phyloP scores from a whole-genome alignment of 345 rosid species.

The Populus tremula region DNA sequence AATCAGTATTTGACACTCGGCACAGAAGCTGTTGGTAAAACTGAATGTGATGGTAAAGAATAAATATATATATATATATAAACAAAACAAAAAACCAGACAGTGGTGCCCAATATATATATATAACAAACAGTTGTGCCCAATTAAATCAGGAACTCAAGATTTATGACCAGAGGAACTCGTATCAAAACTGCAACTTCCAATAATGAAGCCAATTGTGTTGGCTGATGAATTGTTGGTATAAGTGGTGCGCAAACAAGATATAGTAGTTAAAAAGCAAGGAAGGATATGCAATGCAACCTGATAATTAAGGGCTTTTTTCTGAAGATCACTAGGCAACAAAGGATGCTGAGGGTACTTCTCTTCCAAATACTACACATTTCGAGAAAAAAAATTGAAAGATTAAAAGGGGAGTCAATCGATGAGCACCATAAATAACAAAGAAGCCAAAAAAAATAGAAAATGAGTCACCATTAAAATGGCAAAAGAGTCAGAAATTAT shows the following conservation, averaged over 20 bases:
- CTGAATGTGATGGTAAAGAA: not conserved
- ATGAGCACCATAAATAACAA: not conserved
- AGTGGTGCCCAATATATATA: not conserved
- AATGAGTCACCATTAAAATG: constrained; percentile 48
- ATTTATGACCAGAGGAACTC: too few species aligned
- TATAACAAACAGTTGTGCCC: not conserved
- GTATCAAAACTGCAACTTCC: too few species aligned
- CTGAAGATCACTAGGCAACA: constrained; percentile 60
- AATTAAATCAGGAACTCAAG: too few species aligned
- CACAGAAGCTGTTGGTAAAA: not conserved
- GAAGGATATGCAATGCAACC: constrained; percentile 31
- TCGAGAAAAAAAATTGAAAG: not conserved
- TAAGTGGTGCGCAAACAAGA: not conserved
- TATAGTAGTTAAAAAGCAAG: not conserved
- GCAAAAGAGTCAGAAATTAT: constrained; percentile 74
- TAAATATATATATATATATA: too few species aligned
- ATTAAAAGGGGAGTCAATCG: not conserved
- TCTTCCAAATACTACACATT: constrained; percentile 68
- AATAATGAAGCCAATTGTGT: too few species aligned
- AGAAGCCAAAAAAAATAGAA: not conserved
- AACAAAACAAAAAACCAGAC: not conserved
- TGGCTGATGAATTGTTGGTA: not conserved
- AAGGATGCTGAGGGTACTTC: constrained; percentile 66
- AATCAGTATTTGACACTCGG: not conserved
- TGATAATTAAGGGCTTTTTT: constrained; percentile 65